Evolutionary conservation across 2,329 filamentous ascomycete genomes (phyloP).

Genomic region (Geosmithia morbida): DNA sequence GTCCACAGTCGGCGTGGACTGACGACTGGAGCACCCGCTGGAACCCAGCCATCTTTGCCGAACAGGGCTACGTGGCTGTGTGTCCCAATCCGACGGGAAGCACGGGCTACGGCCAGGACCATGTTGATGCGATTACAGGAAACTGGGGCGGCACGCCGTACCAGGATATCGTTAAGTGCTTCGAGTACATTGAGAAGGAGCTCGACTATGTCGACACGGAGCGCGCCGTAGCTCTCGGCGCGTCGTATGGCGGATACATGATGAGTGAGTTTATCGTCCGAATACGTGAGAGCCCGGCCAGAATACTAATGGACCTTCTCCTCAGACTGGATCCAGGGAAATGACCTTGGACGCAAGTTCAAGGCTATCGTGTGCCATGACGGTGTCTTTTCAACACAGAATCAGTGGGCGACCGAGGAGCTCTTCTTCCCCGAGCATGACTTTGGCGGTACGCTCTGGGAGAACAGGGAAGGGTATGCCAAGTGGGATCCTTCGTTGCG

Average conservation of each 20-base stretch:
- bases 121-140: slow-evolving; percentile 61
- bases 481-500: slow-evolving; percentile 55
- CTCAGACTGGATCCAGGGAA: slow-evolving; percentile 76
- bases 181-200: slow-evolving; percentile 56
- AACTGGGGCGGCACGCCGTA: slow-evolving; percentile 84
- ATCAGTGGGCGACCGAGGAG: slow-evolving; percentile 50
- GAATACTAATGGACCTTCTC: background rate
- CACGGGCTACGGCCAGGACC: slow-evolving; percentile 66
- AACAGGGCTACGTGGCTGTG: slow-evolving; percentile 76
- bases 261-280: slow-evolving; percentile 33
- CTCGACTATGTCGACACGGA: slow-evolving; percentile 54
- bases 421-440: slow-evolving; percentile 59
- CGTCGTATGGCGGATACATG: slow-evolving; percentile 65
- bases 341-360: slow-evolving; percentile 69
- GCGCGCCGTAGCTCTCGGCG: slow-evolving; percentile 59
- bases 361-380: slow-evolving; percentile 82
- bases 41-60: slow-evolving; percentile 77
- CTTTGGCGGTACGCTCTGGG: slow-evolving; percentile 47
- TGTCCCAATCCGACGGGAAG: slow-evolving; percentile 73
- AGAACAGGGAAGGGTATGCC: slow-evolving; percentile 48
- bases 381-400: slow-evolving; percentile 62
- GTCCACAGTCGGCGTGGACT: slow-evolving; percentile 63
- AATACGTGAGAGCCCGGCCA: background rate
- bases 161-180: slow-evolving; percentile 63
- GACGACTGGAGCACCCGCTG: slow-evolving; percentile 71